phyloP scores from a whole-genome alignment of 164 flowering plant species.

The grape (Vitis vinifera) region ASM3070453v1 NC_081816.1:15158501-15159000 shows the following conservation, averaged over 20 bases:
- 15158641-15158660: no score
- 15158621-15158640: no score
- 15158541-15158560: no score
- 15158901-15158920: neutral
- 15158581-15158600: no score
- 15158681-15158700: conserved; percentile 37
- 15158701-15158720: conserved; percentile 75
- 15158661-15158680: neutral
- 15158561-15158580: no score
- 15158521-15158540: no score
- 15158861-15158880: conserved; percentile 46
- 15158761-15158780: conserved; percentile 45
- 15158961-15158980: no score
- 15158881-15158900: conserved; percentile 3
- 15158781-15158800: conserved; percentile 26
- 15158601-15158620: no score
- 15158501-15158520: no score
- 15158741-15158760: conserved; percentile 52
- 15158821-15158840: conserved; percentile 62
- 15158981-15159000: no score
- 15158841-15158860: conserved; percentile 66
- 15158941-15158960: no score
- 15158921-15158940: no score
- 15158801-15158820: conserved; percentile 37
- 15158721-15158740: conserved; percentile 73